Evolutionary conservation across 306 rosid genomes (phyloP).

Genomic region (Rubus idaeus): DNA sequence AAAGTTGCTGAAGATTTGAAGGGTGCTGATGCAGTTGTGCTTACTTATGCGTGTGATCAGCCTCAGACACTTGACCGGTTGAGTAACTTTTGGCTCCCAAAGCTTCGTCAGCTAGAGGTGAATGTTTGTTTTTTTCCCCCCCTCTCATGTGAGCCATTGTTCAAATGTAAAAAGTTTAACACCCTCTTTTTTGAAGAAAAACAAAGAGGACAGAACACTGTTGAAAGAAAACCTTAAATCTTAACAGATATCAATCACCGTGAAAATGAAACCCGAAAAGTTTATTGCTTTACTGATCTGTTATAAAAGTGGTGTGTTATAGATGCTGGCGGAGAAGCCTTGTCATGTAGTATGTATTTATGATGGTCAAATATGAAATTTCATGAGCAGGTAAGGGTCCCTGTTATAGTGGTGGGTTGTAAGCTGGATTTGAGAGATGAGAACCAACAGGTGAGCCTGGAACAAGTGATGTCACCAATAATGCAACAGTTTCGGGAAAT

Average conservation of each 20-base stretch:
- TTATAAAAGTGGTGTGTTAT: conserved; percentile 10
- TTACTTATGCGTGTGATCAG: conserved; percentile 90
- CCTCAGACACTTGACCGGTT: conserved; percentile 82
- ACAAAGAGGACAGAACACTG: not conserved
- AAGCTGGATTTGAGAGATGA: conserved; percentile 97
- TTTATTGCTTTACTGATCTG: not conserved
- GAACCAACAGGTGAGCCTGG: conserved; percentile 83
- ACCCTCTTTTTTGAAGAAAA: not conserved
- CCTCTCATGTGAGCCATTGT: not conserved
- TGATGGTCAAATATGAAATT: conserved; percentile 16
- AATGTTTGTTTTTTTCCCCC: not conserved
- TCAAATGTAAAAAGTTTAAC: not conserved
- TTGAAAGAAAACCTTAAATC: not conserved
- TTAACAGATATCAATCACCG: not conserved
- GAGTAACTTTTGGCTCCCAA: conserved; percentile 90
- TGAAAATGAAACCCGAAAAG: not conserved
- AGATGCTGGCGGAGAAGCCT: not conserved
- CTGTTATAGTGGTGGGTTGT: conserved; percentile 96
- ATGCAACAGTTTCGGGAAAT: conserved; percentile 99
- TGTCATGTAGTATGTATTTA: not conserved
- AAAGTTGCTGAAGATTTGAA: conserved; percentile 92
- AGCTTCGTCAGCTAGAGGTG: conserved; percentile 94
- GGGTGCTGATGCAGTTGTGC: conserved; percentile 91
- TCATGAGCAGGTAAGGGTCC: conserved; percentile 78
- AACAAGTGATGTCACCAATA: conserved; percentile 96